Base-by-base conservation (phyloP, 2,329 filamentous ascomycete genomes). In the Exophiala calicioides region DNA sequence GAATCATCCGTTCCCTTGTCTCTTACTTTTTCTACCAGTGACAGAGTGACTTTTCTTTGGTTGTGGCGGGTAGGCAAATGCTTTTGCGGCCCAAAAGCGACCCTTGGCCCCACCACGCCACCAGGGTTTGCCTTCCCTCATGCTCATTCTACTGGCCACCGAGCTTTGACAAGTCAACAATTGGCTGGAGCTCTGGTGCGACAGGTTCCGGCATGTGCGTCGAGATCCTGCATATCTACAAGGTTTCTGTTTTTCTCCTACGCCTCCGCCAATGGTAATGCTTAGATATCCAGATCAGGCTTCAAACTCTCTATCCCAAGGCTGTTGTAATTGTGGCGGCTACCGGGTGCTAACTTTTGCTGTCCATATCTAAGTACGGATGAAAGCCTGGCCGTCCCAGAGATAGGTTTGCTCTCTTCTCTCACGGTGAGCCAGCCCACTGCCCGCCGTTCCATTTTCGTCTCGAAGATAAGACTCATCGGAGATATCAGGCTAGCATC, bases 181-280 rank as follows among this genome's bases (percentile, higher is more conserved):
- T 24, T 42, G 38, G 31, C n/a, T n/a, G n/a, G n/a, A 29, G 15
- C 29, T 21, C 9, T 18, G 15, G 23, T 44, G 32, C n/a, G n/a
- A n/a, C n/a, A 36, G 36, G 31, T 24, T 44, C 24, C 41, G 41
- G 41, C 41, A 44, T 44, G 41, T 44, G 41, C 23, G 3, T 10
- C 16, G 10, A 31, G 41, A 44, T 43, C 32, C 41, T 44, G 31
- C 41, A 36, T 23, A 20, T 24, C 33, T 31, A 8, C 33, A 36
- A 24, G 12, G 13, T 44, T 26, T 23, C 41, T n/a, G n/a, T n/a
- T n/a, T n/a, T n/a, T n/a, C 32, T 19, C 24, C 24, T 36, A 23
- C 30, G 16, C 31, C 29, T n/a, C 32, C n/a, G 38, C 44, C 37
- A 47, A 47, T 47, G 34, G 37, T 36, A 36, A 31, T 12, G 13